These are phyloP conservation scores for Pichia membranifaciens DNA, from an alignment of 805 yeast genomes.

Conservation along the genomic window DNA sequence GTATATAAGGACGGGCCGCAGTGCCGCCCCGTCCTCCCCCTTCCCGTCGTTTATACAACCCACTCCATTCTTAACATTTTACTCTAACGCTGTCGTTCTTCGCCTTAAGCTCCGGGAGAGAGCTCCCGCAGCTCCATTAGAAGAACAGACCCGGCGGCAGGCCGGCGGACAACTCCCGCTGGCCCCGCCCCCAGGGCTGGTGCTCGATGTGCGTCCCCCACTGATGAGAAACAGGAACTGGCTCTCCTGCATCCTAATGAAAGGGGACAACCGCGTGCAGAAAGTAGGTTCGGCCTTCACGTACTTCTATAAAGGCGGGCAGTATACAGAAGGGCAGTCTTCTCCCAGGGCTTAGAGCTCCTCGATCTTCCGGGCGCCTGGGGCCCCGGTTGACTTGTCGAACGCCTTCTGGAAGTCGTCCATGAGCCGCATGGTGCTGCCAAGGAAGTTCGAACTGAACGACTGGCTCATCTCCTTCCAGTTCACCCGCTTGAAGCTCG, in stretches of 20 bases:
- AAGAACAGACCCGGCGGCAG: neutral
- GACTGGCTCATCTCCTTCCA: slow-evolving; percentile 23
- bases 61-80: neutral
- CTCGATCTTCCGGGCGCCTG: neutral
- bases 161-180: no score
- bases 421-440: slow-evolving; percentile 7
- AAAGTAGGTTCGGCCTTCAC: no score
- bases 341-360: no score
- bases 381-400: neutral
- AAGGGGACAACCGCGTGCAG: slow-evolving; percentile 7
- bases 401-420: slow-evolving; percentile 7
- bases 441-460: slow-evolving; percentile 5
- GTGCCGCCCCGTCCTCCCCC: no score
- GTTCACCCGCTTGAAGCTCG: slow-evolving; percentile 39
- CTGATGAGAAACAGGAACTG: slow-evolving; percentile 11
- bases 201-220: slow-evolving; percentile 7
- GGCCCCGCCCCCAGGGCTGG: no score
- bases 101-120: slow-evolving; percentile 9
- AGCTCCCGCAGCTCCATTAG: slow-evolving; percentile 6
- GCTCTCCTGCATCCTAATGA: slow-evolving; percentile 8
- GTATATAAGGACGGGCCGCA: neutral
- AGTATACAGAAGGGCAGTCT: no score
- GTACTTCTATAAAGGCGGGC: no score
- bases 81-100: slow-evolving; percentile 5
- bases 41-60: neutral